Evolutionary conservation across 176 grass and related monocot species (phyloP).

Genomic region (bread wheat (Triticum aestivum)): IWGSC_CS_RefSeq_v2.1 NC_057806.1:33352321-33352820

Average conservation of each 20-base stretch:
- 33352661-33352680: background rate
- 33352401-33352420: background rate
- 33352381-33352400: conserved; percentile 40
- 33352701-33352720: background rate
- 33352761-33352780: background rate
- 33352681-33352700: background rate
- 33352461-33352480: background rate
- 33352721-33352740: conserved; percentile 18
- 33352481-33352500: background rate
- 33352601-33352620: background rate
- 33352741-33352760: background rate
- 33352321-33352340: conserved; percentile 75
- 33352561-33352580: background rate
- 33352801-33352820: background rate
- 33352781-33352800: conserved; percentile 1
- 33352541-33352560: background rate
- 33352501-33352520: background rate
- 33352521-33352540: background rate
- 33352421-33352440: background rate
- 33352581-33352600: background rate
- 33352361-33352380: conserved; percentile 92
- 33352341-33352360: conserved; percentile 72
- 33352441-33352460: background rate
- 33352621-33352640: background rate
- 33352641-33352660: background rate